Evolutionary conservation across 805 yeast species (phyloP), one percentile per base, ranked within the genome.

Genomic region (Wickerhamomyces bovis): DNA sequence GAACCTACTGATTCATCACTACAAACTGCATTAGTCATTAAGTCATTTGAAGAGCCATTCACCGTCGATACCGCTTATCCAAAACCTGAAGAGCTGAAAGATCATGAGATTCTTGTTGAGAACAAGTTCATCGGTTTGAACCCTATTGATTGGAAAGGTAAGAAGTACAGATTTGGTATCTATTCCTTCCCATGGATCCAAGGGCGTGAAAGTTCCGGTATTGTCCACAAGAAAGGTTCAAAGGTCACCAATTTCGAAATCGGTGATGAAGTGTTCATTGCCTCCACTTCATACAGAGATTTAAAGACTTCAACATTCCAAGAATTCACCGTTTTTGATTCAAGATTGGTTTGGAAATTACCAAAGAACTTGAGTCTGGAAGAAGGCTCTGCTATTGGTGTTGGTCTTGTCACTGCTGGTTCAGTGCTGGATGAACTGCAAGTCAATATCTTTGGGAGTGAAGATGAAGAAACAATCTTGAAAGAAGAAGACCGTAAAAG

Each of bases 121-220:
- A 65, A 65, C 45, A 60, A 61, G 44, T 61, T 62, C 41, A 61
- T 72, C 40, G 78, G 78, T 0, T 53, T 73, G 38, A 73, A 73
- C 50, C 78, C 76, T 10, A 64, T 73, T 28, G 78, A 73, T 52
- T 73, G 78, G 78, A 73, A 73, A 53, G 71, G 73, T 8, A 69
- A 70, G 43, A 70, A 68, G 45, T 73, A 68, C 51, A 61, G 64
- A 38, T 74, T 74, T 58, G 76, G 75, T 20, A 66, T 73, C 9
- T 69, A 73, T 50, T 66, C 71, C 13, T 72, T 73, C 47, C 78
- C 78, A 10, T 73, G 78, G 78, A 62, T 73, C 42, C 73, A 72
- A 54, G 78, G 78, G 15, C 59, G 78, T 33, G 78, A 73, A 52
- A 62, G 71, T 40, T 65, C 73, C 21, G 78, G 78, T 1, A 45